phyloP scores from a whole-genome alignment of 306 rosid genomes.

The Clitoria ternatea region DNA sequence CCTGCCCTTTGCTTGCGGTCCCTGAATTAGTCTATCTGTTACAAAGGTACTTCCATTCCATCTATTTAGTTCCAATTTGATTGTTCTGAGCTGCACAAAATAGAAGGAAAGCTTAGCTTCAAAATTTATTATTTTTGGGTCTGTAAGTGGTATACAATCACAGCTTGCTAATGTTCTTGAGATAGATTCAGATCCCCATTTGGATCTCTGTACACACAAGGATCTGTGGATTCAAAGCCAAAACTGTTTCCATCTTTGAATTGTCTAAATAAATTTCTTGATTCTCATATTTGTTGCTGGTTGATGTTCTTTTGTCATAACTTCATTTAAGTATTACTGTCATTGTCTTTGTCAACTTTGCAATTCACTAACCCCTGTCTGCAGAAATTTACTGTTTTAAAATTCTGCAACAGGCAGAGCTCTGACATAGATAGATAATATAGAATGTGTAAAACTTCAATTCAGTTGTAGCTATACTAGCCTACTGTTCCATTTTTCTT shows the following conservation, averaged over 20 bases:
- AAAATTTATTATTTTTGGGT: not conserved
- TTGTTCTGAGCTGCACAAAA: slow-evolving; percentile 19
- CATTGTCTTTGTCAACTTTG: not conserved
- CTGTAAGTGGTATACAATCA: slow-evolving; percentile 3
- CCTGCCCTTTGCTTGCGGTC: not conserved
- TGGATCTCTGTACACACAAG: slow-evolving; percentile 1
- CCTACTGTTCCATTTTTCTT: not conserved
- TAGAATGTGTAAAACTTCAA: not conserved
- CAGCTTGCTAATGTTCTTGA: slow-evolving; percentile 3
- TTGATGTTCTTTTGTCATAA: slow-evolving; percentile 4
- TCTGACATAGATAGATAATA: not conserved
- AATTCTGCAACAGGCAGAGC: not conserved
- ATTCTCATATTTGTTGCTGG: not conserved
- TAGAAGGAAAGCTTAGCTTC: slow-evolving; percentile 19
- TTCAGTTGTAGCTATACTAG: not conserved
- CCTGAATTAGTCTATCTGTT: slow-evolving; percentile 6
- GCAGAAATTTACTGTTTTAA: slow-evolving; percentile 7
- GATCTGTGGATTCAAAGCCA: not conserved
- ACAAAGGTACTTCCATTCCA: slow-evolving; percentile 16
- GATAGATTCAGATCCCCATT: slow-evolving; percentile 18
- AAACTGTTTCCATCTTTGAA: not conserved
- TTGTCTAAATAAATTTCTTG: not conserved
- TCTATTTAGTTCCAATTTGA: slow-evolving; percentile 10
- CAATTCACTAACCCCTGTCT: not conserved
- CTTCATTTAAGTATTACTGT: not conserved